Conservation (phyloP, 768 basidiomycete genomes). For the Boletus speciosus region DNA sequence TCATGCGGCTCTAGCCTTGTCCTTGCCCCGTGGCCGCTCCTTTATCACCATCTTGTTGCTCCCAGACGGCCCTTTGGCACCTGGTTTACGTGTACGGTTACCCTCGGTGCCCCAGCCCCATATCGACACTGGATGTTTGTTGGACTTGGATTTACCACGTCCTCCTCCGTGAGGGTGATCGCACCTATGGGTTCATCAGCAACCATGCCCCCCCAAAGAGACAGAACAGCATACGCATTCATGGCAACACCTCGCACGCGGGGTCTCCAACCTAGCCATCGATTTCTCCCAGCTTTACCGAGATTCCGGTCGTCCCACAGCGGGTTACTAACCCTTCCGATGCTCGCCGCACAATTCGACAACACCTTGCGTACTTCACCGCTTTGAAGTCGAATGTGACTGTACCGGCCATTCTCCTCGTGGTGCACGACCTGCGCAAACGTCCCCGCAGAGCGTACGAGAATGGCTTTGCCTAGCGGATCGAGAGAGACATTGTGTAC, state of each 20-base stretch:
- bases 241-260: slow-evolving; percentile 93
- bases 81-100: slow-evolving; percentile 88
- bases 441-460: slow-evolving; percentile 88
- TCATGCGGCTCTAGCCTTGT: slow-evolving; percentile 30
- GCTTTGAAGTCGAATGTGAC: slow-evolving; percentile 81
- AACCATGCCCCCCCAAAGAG: background rate
- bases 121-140: slow-evolving; percentile 88
- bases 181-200: slow-evolving; percentile 40
- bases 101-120: slow-evolving; percentile 95
- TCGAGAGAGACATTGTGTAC: slow-evolving; percentile 83
- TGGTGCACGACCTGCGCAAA: slow-evolving; percentile 80
- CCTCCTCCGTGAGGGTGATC: slow-evolving; percentile 98
- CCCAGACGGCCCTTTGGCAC: slow-evolving; percentile 58
- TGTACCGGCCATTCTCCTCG: slow-evolving; percentile 66
- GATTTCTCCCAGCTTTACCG: slow-evolving; percentile 87
- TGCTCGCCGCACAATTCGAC: slow-evolving; percentile 78
- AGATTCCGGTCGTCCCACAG: slow-evolving; percentile 81
- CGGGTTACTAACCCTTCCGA: slow-evolving; percentile 89
- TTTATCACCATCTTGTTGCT: slow-evolving; percentile 88
- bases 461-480: slow-evolving; percentile 70
- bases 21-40: slow-evolving; percentile 76
- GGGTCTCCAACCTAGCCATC: slow-evolving; percentile 86
- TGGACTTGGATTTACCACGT: slow-evolving; percentile 95
- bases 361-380: slow-evolving; percentile 90
- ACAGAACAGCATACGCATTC: slow-evolving; percentile 68